phyloP scores from a whole-genome alignment of 495 filamentous ascomycete genomes.

The Massariosphaeria phaeospora region DNA sequence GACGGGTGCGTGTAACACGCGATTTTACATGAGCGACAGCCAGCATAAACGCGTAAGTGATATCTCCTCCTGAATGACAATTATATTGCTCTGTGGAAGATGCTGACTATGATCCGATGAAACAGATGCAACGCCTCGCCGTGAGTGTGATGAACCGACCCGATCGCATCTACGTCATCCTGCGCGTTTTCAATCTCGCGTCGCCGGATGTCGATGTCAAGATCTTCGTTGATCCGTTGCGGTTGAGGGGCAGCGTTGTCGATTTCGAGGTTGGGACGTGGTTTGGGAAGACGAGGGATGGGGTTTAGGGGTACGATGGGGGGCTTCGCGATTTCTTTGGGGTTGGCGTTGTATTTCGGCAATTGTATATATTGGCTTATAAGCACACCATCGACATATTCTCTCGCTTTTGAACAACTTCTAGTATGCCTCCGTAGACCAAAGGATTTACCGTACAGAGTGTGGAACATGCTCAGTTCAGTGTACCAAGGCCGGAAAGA shows the following conservation, averaged over 20 bases:
- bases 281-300: neutral
- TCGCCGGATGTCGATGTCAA: neutral
- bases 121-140: neutral
- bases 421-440: no score
- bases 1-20: neutral
- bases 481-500: no score
- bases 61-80: neutral
- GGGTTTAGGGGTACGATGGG: no score
- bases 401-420: no score
- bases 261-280: neutral
- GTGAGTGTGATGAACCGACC: neutral
- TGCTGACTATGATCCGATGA: neutral
- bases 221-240: conserved; percentile 1
- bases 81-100: neutral
- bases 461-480: no score
- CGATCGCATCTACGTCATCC: neutral
- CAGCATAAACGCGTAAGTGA: neutral
- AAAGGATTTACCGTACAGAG: no score
- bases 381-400: no score
- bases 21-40: neutral
- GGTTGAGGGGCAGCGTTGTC: neutral
- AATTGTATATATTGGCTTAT: no score
- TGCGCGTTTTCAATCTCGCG: neutral
- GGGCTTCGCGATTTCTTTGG: no score
- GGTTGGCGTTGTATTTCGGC: no score